Evolutionary conservation across 805 yeast genomes (phyloP), one percentile per base, ranked within the genome.

Genomic region (Debaryomyces hansenii): DNA sequence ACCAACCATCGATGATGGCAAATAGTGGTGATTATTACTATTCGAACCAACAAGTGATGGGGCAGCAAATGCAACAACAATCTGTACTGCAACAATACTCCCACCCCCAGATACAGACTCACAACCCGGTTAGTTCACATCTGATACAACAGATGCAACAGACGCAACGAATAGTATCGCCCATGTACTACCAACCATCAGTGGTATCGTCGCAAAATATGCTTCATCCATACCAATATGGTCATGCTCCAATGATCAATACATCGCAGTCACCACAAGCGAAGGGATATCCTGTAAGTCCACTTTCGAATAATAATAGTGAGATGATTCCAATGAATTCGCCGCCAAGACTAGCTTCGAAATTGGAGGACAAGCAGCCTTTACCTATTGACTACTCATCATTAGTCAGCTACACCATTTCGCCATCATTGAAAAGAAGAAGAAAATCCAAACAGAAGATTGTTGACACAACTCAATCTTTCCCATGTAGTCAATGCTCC

Each of bases 401-500:
- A 14, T 53, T 69, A n/a, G 69, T 69, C 6, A 58, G 62, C 35
- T 66, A 60, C 46, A 68, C 73, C 3, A 59, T 59, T 37, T 62
- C 64, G 10, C 70, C 72, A 3, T 54, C 62, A 39, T 51, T 63
- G 36, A 67, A 52, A 56, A 54, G 59, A 40, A 56, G 58, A 57
- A 56, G 59, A 59, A 57, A 63, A 55, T 63, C 51, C 40, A 50
- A 47, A 16, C 46, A 42, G 21, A 43, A 31, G 33, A 35, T 16
- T 15, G 16, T 32, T 24, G 50, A 51, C 14, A 27, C 45, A 2
- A 38, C 36, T 2, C 51, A 53, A 14, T 47, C 50, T 8, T 71
- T 61, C 52, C 70, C 73, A 4, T 77, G 82, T 52, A 58, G 60
- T 7, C 58, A 62, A 3, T 77, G 82, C 55, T 72, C 68, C 10